Evolutionary conservation across 345 rosid genomes (phyloP).

Genomic region (Eucalyptus globulus): DNA sequence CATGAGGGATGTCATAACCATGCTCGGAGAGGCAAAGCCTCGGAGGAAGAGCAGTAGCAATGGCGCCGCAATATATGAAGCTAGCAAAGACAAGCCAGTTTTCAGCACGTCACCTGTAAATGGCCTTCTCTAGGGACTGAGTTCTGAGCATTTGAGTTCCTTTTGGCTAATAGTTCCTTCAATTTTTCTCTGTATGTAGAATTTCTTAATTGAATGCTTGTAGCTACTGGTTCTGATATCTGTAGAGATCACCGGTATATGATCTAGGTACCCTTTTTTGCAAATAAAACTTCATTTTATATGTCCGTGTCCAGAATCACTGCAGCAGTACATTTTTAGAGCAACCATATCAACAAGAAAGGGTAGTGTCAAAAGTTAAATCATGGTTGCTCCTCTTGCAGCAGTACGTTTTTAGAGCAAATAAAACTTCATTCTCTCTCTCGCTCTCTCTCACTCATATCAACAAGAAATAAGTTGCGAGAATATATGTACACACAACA

Average conservation of each 20-base stretch:
- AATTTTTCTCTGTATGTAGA: slow-evolving; percentile 25
- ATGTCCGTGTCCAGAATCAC: neutral
- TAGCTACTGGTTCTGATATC: slow-evolving; percentile 4
- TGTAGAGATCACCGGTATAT: neutral
- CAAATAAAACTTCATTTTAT: neutral
- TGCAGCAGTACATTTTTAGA: neutral
- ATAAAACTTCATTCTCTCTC: neutral
- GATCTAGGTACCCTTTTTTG: neutral
- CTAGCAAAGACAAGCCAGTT: slow-evolving; percentile 34
- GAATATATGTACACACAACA: neutral
- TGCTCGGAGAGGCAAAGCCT: slow-evolving; percentile 94
- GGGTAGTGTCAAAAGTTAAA: no score
- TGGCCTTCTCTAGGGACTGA: slow-evolving; percentile 46
- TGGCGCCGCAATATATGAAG: slow-evolving; percentile 9
- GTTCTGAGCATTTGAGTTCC: neutral
- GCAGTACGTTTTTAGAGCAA: neutral
- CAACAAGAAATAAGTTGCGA: neutral
- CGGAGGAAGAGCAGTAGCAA: slow-evolving; percentile 64
- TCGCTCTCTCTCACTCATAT: neutral
- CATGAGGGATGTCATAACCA: slow-evolving; percentile 78
- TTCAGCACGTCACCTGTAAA: slow-evolving; percentile 70
- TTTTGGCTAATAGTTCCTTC: slow-evolving; percentile 11
- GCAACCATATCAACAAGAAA: neutral
- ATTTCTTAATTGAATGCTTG: slow-evolving; percentile 1
- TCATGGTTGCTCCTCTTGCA: no score